Evolutionary conservation across 2,329 filamentous ascomycete genomes (phyloP).

Genomic region (Colletotrichum limetticola): DNA sequence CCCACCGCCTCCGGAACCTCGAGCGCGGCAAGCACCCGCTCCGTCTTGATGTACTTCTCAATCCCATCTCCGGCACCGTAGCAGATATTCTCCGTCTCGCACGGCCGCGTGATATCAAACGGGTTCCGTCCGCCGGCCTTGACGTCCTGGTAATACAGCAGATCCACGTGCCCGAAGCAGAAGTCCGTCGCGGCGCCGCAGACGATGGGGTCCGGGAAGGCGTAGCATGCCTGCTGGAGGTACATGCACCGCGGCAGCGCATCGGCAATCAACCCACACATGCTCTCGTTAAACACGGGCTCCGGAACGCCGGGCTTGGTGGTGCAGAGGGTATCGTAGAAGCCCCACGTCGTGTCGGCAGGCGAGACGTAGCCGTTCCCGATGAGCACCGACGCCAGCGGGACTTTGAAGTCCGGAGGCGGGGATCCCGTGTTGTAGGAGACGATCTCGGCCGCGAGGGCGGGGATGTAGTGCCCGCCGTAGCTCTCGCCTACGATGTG

Average conservation of each 20-base stretch:
- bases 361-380: slow-evolving; percentile 55
- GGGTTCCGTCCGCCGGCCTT: slow-evolving; percentile 51
- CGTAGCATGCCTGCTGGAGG: slow-evolving; percentile 49
- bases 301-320: slow-evolving; percentile 36
- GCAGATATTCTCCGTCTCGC: slow-evolving; percentile 50
- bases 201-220: slow-evolving; percentile 51
- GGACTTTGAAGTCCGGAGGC: slow-evolving; percentile 49
- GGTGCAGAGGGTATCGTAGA: slow-evolving; percentile 37
- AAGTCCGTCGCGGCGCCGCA: slow-evolving; percentile 48
- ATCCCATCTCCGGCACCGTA: slow-evolving; percentile 44
- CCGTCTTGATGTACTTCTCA: slow-evolving; percentile 40
- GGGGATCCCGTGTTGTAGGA: slow-evolving; percentile 54
- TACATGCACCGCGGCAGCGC: slow-evolving; percentile 57
- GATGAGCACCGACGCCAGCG: slow-evolving; percentile 55
- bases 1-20: slow-evolving; percentile 32
- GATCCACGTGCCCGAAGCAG: slow-evolving; percentile 51
- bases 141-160: slow-evolving; percentile 52
- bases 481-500: slow-evolving; percentile 62
- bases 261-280: slow-evolving; percentile 43
- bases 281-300: slow-evolving; percentile 35
- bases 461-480: slow-evolving; percentile 60
- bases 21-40: slow-evolving; percentile 35
- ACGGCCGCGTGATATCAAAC: slow-evolving; percentile 54
- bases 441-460: slow-evolving; percentile 54
- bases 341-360: slow-evolving; percentile 35